A percentile compares a stretch with the other conserved stretches of the same genome.
Conservation (phyloP, 768 basidiomycete genomes). For the Omphalotus guepiniiformis region DNA sequence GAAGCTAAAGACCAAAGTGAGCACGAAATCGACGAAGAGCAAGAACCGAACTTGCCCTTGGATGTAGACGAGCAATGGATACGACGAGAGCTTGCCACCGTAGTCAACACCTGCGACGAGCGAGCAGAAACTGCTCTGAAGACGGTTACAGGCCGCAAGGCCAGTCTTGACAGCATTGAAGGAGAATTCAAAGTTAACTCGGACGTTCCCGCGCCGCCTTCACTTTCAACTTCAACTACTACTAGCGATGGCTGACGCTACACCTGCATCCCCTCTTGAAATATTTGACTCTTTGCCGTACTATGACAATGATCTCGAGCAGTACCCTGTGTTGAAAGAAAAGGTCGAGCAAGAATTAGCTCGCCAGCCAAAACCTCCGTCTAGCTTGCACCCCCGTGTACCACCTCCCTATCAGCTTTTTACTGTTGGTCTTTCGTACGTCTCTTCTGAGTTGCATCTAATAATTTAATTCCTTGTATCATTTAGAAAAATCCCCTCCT, state of each 20-base stretch:
- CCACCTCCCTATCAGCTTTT: constrained; percentile 66
- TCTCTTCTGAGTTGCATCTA: constrained; percentile 3
- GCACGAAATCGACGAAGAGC: background rate
- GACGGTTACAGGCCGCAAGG: constrained; percentile 38
- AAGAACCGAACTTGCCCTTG: constrained; percentile 37
- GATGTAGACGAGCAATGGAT: constrained; percentile 45
- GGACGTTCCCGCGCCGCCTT: constrained; percentile 18
- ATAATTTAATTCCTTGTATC: background rate
- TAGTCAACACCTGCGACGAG: constrained; percentile 22
- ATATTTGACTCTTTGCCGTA: constrained; percentile 89
- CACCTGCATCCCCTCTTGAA: constrained; percentile 18
- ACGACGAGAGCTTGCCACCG: constrained; percentile 22
- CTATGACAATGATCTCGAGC: constrained; percentile 89
- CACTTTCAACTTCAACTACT: constrained; percentile 1
- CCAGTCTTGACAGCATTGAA: constrained; percentile 42
- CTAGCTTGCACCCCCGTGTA: constrained; percentile 63
- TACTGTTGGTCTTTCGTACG: constrained; percentile 47
- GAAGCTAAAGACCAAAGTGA: constrained; percentile 39
- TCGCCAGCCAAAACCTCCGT: constrained; percentile 59
- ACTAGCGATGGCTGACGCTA: constrained; percentile 23
- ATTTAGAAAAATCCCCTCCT: constrained; percentile 64
- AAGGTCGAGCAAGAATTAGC: constrained; percentile 77
- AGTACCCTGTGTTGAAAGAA: constrained; percentile 62
- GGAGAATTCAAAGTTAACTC: constrained; percentile 10
- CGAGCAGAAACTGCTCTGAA: constrained; percentile 38